Percentiles rank a stretch among this genome's conserved stretches.
phyloP scores from a whole-genome alignment of 371 early-diverging fungal genomes.

The Apophysomyces ossiformis region DNA sequence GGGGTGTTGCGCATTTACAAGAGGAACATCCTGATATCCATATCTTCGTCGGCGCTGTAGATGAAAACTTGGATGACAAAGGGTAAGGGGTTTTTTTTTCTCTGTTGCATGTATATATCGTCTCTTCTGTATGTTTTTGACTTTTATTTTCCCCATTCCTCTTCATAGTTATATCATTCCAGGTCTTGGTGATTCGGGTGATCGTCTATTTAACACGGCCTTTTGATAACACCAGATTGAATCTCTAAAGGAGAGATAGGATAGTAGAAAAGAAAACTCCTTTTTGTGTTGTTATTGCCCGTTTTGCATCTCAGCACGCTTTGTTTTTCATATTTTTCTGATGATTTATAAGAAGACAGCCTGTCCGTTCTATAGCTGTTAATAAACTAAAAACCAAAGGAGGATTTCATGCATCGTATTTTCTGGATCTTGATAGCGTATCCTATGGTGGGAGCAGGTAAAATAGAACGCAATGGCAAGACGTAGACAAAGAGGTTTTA shows the following conservation, averaged over 20 bases:
- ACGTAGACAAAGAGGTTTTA: neutral
- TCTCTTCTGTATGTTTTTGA: neutral
- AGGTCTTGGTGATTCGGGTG: slow-evolving; percentile 83
- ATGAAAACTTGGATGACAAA: slow-evolving; percentile 64
- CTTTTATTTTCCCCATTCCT: neutral
- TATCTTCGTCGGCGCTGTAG: slow-evolving; percentile 73
- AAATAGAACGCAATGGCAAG: neutral
- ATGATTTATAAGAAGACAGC: too few relatives aligned
- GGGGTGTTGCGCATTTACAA: slow-evolving; percentile 66
- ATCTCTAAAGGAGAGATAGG: neutral
- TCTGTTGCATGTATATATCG: too few relatives aligned
- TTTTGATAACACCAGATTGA: slow-evolving; percentile 12
- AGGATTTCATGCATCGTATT: neutral
- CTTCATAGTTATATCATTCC: slow-evolving; percentile 64
- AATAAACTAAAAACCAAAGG: neutral
- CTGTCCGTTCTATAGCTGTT: neutral
- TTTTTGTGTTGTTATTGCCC: too few relatives aligned
- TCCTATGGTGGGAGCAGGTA: neutral
- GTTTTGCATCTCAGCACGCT: too few relatives aligned
- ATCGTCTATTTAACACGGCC: slow-evolving; percentile 67
- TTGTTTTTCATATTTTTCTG: neutral
- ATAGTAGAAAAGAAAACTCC: too few relatives aligned
- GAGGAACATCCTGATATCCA: slow-evolving; percentile 77
- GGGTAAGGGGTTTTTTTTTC: slow-evolving; percentile 43
- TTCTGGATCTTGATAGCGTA: neutral